Evolutionary conservation across 1,284 basidiomycete species (phyloP), one percentile per base, ranked within the genome.

Genomic region (Moesziomyces sp.): DNA sequence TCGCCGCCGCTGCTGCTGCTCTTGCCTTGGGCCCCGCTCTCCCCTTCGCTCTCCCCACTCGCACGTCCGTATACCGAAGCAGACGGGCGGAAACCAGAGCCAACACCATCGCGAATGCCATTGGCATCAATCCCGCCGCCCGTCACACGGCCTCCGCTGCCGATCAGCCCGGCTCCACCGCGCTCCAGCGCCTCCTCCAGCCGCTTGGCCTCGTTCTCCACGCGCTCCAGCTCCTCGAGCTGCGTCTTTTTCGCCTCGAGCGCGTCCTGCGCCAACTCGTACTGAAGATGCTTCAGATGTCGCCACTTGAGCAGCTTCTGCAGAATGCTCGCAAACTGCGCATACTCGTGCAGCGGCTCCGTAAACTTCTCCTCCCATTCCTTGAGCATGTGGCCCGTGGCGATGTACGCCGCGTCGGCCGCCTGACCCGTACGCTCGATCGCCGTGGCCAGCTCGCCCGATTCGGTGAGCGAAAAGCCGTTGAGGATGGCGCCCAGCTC

Each of bases 211-310:
- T 99, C 96, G 40, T 89, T 88, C 85, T 99, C 97, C 57, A 91
- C 93, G 80, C 91, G 92, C 85, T 99, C 97, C 7, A 97, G 87
- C 52, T 97, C 92, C 59, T 92, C 93, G 48, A 99, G 87, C 76
- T 91, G 89, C 80, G 93, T 92, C 59, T 91, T 90, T 85, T 96
- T 97, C 14, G 87, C 88, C 72, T 96, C 94, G 21, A 99, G 87
- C 30, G 89, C 88, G 81, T 98, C 96, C 83, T 95, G 92, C 0
- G 96, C 96, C 88, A 97, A 91, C 86, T 99, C 97, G 80, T 92
- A 95, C 84, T 99, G 97, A 11, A 96, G 92, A 77, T 99, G 95
- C 86, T 99, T 99, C 85, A 96, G 93, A 84, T 99, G 97, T 34
- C 97, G 91, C 86, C 97, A 99, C 1, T 90, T 90, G 52, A 99